Percentiles rank a stretch among this genome's conserved stretches.
These are phyloP conservation scores for Aspergillus alliaceus DNA, from an alignment of 2,329 filamentous ascomycete species.

Conservation along the genomic window DNA sequence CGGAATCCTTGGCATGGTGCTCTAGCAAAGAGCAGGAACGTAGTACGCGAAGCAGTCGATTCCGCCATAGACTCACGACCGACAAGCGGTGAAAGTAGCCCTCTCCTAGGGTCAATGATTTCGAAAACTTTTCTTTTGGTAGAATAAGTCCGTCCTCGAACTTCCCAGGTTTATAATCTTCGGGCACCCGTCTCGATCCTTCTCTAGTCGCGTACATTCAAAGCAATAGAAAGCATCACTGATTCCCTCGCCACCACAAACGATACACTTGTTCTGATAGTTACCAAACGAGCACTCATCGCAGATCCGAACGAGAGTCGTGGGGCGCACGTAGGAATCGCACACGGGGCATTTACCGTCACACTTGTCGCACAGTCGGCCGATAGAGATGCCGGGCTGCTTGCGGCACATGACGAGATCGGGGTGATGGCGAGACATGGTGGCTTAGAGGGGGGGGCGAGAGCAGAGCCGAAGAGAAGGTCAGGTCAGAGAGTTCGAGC, in stretches of 20 bases:
- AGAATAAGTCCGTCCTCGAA: conserved; percentile 87
- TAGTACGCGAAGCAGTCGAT: conserved; percentile 2
- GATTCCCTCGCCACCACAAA: conserved; percentile 97
- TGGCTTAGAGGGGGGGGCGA: conserved; percentile 24
- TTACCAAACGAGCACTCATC: conserved; percentile 99
- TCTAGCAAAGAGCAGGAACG: conserved; percentile 1
- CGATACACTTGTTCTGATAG: conserved; percentile 99
- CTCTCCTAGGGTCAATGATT: conserved; percentile 37
- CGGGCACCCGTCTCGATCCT: conserved; percentile 94
- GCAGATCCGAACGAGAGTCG: conserved; percentile 95
- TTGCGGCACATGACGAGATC: conserved; percentile 99
- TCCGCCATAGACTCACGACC: conserved; percentile 3
- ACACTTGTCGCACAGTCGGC: conserved; percentile 98
- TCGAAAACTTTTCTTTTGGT: conserved; percentile 65
- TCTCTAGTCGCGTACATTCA: conserved; percentile 94
- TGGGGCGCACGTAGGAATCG: conserved; percentile 97
- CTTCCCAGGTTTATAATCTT: conserved; percentile 99
- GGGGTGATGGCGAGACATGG: conserved; percentile 92
- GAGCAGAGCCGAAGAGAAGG: neutral
- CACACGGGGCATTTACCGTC: conserved; percentile 99
- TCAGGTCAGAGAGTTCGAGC: neutral
- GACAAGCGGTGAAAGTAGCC: conserved; percentile 10
- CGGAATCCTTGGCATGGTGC: neutral
- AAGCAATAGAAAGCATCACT: conserved; percentile 99
- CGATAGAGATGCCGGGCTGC: conserved; percentile 95